phyloP scores from a whole-genome alignment of 495 filamentous ascomycete genomes.

The Lophiostoma macrostomum region DNA sequence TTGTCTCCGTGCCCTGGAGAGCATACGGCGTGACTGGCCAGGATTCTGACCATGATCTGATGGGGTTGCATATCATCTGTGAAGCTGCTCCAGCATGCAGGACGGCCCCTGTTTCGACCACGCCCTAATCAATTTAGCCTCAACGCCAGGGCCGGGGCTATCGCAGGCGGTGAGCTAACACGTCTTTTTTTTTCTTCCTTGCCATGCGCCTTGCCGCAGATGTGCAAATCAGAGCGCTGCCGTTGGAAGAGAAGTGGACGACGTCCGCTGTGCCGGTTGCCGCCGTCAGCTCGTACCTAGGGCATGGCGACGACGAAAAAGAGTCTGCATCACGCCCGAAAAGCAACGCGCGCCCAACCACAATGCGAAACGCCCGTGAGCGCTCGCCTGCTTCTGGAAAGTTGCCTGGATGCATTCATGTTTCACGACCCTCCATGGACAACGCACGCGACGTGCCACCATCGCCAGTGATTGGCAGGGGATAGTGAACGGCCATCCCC shows the following conservation, averaged over 20 bases:
- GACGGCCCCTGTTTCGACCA: conserved; percentile 16
- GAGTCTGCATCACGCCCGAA: not conserved
- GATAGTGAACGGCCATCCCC: not conserved
- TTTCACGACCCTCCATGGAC: conserved; percentile 19
- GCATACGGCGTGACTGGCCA: not conserved
- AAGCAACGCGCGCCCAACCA: not conserved
- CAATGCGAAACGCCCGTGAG: conserved; percentile 15
- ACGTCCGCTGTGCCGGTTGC: not conserved
- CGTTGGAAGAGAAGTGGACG: too few species aligned
- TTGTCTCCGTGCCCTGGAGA: conserved; percentile 5
- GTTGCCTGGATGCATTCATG: conserved; percentile 7
- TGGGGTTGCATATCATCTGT: conserved; percentile 20
- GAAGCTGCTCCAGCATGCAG: conserved; percentile 16
- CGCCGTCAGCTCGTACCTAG: conserved; percentile 6
- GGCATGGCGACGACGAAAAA: too few species aligned
- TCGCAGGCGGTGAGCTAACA: conserved; percentile 21
- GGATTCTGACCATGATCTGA: conserved; percentile 25
- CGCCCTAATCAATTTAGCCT: conserved; percentile 30
- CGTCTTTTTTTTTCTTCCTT: conserved; percentile 15
- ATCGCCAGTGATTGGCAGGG: conserved; percentile 18
- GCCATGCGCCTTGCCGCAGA: too few species aligned
- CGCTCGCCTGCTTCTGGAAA: conserved; percentile 18
- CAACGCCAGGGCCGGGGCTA: conserved; percentile 19
- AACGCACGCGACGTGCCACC: conserved; percentile 22
- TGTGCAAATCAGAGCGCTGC: too few species aligned